Conservation (phyloP, 495 filamentous ascomycete genomes). For the Neurospora hispaniola region DNA sequence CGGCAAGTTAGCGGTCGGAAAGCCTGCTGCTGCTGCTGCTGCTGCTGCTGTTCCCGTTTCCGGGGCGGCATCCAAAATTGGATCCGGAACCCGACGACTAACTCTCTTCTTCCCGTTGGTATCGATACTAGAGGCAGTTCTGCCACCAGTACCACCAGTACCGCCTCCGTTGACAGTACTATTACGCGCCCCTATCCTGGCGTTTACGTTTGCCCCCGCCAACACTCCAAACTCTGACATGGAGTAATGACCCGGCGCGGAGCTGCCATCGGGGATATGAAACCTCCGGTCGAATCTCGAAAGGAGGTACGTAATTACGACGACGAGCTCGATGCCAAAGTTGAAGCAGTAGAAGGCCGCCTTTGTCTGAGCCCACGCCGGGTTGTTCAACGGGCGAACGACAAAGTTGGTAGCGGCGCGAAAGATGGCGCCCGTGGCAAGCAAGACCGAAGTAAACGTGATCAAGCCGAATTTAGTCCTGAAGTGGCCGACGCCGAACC, state of each 20-base stretch:
- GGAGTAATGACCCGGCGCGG: conserved; percentile 31
- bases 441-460: conserved; percentile 37
- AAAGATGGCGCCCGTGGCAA: conserved; percentile 63
- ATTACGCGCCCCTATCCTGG: background rate
- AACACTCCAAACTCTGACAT: conserved; percentile 2
- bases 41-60: background rate
- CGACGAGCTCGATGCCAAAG: conserved; percentile 59
- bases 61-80: background rate
- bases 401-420: conserved; percentile 49
- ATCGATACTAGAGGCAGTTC: background rate
- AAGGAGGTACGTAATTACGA: conserved; percentile 53
- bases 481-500: conserved; percentile 62
- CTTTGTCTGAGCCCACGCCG: conserved; percentile 58
- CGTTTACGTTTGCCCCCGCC: background rate
- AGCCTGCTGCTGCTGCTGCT: background rate
- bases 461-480: conserved; percentile 56
- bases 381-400: conserved; percentile 40
- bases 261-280: conserved; percentile 47
- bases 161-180: background rate
- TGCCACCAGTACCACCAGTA: background rate
- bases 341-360: conserved; percentile 73
- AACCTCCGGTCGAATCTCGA: conserved; percentile 64
- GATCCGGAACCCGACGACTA: background rate
- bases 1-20: background rate
- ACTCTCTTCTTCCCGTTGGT: background rate